Base-by-base conservation (phyloP, 495 filamentous ascomycete genomes). In the Hypoxylon lenormandii region DNA sequence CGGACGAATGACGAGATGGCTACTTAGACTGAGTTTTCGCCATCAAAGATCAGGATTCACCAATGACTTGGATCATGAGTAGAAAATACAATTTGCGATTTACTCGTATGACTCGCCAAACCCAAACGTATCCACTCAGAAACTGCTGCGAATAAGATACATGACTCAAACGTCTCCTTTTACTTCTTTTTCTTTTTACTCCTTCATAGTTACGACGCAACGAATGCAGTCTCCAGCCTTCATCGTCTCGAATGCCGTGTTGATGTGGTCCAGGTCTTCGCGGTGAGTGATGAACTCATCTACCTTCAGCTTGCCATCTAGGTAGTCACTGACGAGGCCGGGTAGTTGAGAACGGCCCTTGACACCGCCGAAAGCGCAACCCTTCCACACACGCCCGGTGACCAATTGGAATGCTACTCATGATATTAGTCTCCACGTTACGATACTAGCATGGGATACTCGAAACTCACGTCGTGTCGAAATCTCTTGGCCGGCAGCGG, bases 261-360 rank as follows among this genome's bases (percentile, higher is more conserved):
- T 97, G 81, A 98, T 97, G 50, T 88, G 84, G 21, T 76, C 74
- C 47, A 98, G 83, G 6, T 82, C 81, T 85, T 96, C 90, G 45
- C 95, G 89, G 84, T 98, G 96, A 26, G 95, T 98, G 81, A 98
- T 98, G 84, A 98, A 98, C 83, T 98, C 95, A 74, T 98, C 96
- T 40, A 98, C 94, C 91, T 97, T 98, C 74, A 98, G 87, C 74
- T 91, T 86, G 66, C 93, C 93, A 21, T 83, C 83, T 78, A 96
- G 85, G 78, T 98, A 98, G 78, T 98, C 96, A 54, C 89, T 84
- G 5, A 98, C 94, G 23, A 98, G 87, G 55, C 85, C 90, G 33
- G 91, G 92, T 49, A 98, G 87, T 81, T 98, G 95, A 23, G 91
- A 87, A 72, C 95, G 93, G 64, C 95, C 95, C 85, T 98, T 98